Base-by-base conservation (phyloP, 441 rosid species). In the Aleurites moluccanus region DNA sequence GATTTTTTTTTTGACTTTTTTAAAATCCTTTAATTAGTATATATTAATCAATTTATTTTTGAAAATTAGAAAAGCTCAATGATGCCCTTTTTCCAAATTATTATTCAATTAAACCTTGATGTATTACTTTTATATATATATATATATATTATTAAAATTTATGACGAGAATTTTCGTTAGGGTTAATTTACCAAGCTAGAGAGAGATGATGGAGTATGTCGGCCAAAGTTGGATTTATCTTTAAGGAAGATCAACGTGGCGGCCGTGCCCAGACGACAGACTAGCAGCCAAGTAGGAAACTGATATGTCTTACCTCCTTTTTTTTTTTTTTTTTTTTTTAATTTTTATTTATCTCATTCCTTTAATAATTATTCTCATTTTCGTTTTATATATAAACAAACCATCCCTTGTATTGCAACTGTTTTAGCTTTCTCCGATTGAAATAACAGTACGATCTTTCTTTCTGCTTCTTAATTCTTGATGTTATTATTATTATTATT, bases 241-340 rank as follows among this genome's bases (percentile, higher is more conserved):
- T 78, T 44, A 78, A 73, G 74, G 73, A 55, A 75, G 77, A 81
- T 70, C 82, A 85, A 88, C 88, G 92, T 85, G 92, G 88, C 90
- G 87, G 86, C 87, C 79, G 78, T 73, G 57, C 82, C 80, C 80
- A 57, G 74, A 65, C 83, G 86, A 81, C 90, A 86, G 79, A 65
- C 80, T 78, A 77, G 83, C 83, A 79, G 88, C 87, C 88, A 86
- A 82, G 85, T 79, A 80, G 81, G 85, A 86, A 80, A 75, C 79
- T 38, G 44, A 64, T 67, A 38, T 80, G 45, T 49, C 75, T 61
- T 64, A 20, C 30, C 44, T 49, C n/a, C 65, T 73, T 30, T 0
- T 4, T 13, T 38, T 35, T 35, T n/a, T n/a, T n/a, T 35, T 33
- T 33, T 1, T 33, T 33, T 33, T 38, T n/a, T 38, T 5, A 38